Conservation (phyloP, 2,329 filamentous ascomycete genomes). For the Metarhizium anisopliae region DNA sequence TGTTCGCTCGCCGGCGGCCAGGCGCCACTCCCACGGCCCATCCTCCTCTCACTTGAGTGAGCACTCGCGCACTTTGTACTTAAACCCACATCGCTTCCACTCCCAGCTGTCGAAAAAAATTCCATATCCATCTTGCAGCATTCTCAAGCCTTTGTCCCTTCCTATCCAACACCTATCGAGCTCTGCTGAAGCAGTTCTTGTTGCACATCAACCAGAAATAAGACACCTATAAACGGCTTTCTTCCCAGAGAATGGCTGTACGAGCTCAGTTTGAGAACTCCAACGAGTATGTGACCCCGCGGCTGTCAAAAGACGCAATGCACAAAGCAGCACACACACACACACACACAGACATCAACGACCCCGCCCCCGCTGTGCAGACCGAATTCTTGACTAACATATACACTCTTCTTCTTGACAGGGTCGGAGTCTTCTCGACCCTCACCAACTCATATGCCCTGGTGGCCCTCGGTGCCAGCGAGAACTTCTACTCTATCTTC, state of each 20-base stretch:
- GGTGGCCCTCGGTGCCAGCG: conserved; percentile 86
- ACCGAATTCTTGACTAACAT: conserved; percentile 5
- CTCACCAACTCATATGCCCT: conserved; percentile 97
- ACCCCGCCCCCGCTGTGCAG: conserved; percentile 17
- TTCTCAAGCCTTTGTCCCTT: background rate
- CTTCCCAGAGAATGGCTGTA: conserved; percentile 47
- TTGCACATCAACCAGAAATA: background rate
- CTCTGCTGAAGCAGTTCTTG: background rate
- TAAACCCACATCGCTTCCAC: background rate
- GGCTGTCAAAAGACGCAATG: background rate
- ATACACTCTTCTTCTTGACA: conserved; percentile 26
- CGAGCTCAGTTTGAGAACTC: conserved; percentile 80
- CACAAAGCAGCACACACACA: background rate
- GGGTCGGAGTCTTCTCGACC: conserved; percentile 92
- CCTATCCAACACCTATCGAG: background rate
- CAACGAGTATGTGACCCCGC: conserved; percentile 61
- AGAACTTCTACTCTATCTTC: conserved; percentile 99
- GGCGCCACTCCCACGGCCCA: background rate
- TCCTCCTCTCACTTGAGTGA: background rate
- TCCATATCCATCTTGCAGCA: conserved; percentile 1
- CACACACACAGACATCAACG: background rate
- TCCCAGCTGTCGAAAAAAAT: background rate
- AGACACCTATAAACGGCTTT: background rate
- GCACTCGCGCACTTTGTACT: background rate
- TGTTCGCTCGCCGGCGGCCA: too few species aligned